Evolutionary conservation across 306 rosid genomes (phyloP), one percentile per base, ranked within the genome.

Genomic region (Potentilla sterilis): DNA sequence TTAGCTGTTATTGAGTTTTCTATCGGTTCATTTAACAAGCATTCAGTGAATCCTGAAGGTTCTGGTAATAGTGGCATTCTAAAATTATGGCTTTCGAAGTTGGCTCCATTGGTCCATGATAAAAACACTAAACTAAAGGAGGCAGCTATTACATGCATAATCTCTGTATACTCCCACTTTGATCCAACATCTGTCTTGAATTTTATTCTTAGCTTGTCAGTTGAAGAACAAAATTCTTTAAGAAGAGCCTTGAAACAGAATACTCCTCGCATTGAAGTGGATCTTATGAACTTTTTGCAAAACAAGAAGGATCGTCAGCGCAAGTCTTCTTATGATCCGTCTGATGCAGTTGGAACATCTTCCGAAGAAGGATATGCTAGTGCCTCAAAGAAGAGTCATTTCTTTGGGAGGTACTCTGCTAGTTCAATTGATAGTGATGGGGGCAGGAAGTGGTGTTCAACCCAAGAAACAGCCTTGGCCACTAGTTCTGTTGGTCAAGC

Each of bases 201-300:
- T 92, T 92, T 83, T 80, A 96, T 96, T 79, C 89, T 92, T 77
- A 87, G 93, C 85, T 85, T 96, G 80, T 89, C 99, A 34, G 92
- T 96, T 81, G 99, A 96, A 78, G 97, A 90, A 66, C 99, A 96
- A 77, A 96, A 96, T 87, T 88, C 94, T 71, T 78, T 96, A 87
- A 89, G 99, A 86, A 95, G 99, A 66, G 97, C 99, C 81, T 91
- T 96, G 75, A 96, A 96, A 78, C 99, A 96, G 76, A 75, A 75
- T 22, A 96, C 99, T 72, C 99, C 99, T 85, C 99, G 99, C 73
- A 96, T 96, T 77, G 99, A 96, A 85, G 99, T 96, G 58, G 99
- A 96, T 82, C 83, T 96, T 32, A 88, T 96, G 87, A 96, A 82
- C 91, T 91, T 85, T 81, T 78, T 96, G 87, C 99, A 96, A 88